Percentiles rank a stretch among this genome's conserved stretches.
These are phyloP conservation scores for Fraxinus velutina DNA, from an alignment of 305 asterid genomes.

Conservation along the genomic window DNA sequence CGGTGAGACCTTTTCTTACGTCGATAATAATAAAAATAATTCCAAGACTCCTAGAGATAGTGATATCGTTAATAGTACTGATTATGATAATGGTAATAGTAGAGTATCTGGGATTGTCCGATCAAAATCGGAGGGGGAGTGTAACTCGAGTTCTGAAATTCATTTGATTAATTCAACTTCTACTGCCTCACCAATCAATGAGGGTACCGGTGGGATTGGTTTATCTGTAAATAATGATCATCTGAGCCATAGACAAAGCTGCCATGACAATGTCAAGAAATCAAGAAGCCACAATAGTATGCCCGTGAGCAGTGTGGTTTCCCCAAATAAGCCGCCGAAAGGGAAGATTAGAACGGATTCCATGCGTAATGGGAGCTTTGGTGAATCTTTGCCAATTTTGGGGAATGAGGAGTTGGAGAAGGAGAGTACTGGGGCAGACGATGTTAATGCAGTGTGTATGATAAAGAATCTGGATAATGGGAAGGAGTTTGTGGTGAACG, in stretches of 20 bases:
- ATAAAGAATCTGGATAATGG: constrained; percentile 94
- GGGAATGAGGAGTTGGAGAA: constrained; percentile 36
- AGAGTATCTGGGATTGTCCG: constrained; percentile 39
- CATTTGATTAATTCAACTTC: constrained; percentile 24
- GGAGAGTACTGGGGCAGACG: constrained; percentile 29
- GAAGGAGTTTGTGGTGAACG: constrained; percentile 91
- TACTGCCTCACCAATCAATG: constrained; percentile 20
- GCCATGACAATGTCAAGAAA: constrained; percentile 32
- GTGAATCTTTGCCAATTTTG: constrained; percentile 22
- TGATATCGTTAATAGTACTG: background rate
- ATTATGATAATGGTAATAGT: constrained; percentile 13
- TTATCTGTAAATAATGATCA: constrained; percentile 40
- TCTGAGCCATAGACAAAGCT: constrained; percentile 23
- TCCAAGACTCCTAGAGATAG: constrained; percentile 6
- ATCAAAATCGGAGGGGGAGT: constrained; percentile 59
- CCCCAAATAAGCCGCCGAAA: constrained; percentile 69
- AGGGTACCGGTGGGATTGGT: constrained; percentile 25
- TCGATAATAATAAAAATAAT: background rate
- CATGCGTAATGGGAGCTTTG: constrained; percentile 33
- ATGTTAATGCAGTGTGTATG: constrained; percentile 53
- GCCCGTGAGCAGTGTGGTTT: constrained; percentile 32
- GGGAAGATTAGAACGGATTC: constrained; percentile 47
- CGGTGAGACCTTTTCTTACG: constrained; percentile 33
- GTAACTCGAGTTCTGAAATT: constrained; percentile 32
- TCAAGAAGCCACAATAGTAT: constrained; percentile 44